phyloP scores from a whole-genome alignment of 768 basidiomycete species.

The Pleurotus salmoneostramineus region DNA sequence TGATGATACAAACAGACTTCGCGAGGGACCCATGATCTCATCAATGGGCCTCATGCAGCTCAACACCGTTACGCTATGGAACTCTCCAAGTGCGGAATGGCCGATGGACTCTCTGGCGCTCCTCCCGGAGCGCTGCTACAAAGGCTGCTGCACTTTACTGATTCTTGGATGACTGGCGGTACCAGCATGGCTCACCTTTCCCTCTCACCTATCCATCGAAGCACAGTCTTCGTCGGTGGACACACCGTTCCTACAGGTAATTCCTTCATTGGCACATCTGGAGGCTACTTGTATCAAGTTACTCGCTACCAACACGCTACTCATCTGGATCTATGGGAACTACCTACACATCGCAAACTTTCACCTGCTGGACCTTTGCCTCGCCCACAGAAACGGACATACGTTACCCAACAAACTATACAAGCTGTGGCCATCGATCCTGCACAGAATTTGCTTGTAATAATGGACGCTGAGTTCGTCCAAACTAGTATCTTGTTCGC shows the following conservation, averaged over 20 bases:
- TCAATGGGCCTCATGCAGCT: constrained; percentile 2
- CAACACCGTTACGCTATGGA: constrained; percentile 6
- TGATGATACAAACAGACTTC: not conserved
- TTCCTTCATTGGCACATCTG: constrained; percentile 3
- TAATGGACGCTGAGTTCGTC: not conserved
- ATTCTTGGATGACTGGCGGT: constrained; percentile 7
- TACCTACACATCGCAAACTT: not conserved
- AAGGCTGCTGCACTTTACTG: not conserved
- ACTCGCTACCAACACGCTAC: not conserved
- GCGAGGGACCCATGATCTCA: not conserved
- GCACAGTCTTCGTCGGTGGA: not conserved
- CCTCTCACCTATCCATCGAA: not conserved
- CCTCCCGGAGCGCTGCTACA: constrained; percentile 1
- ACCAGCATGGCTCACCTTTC: constrained; percentile 1
- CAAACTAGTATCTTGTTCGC: not conserved
- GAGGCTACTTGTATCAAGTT: constrained; percentile 3
- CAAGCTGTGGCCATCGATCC: constrained; percentile 4
- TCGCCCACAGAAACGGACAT: not conserved
- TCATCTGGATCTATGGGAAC: constrained; percentile 5
- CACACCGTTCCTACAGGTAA: not conserved
- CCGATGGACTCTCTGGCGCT: not conserved
- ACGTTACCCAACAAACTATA: not conserved
- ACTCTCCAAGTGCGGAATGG: not conserved
- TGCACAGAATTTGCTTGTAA: constrained; percentile 1
- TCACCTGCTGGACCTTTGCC: not conserved